Evolutionary conservation across 106 monocot genomes (phyloP).

Genomic region (Posidonia australis): DNA sequence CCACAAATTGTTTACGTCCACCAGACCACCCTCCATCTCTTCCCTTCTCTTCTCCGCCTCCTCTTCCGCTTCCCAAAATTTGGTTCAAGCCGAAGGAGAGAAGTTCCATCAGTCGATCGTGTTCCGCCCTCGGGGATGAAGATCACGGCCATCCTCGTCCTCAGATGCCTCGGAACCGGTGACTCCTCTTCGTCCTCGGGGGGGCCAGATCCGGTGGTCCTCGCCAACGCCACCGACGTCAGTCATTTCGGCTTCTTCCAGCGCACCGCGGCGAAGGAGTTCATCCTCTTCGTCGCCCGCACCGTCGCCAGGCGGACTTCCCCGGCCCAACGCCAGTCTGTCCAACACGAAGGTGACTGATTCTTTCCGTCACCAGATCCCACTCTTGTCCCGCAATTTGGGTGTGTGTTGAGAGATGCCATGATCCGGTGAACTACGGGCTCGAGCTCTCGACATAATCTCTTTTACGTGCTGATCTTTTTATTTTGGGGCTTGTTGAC

Average conservation of each 20-base stretch:
- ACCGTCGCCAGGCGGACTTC: constrained; percentile 59
- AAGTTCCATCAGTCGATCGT: too few species aligned
- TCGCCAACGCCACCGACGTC: constrained; percentile 83
- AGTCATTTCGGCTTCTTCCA: constrained; percentile 93
- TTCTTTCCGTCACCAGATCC: background rate
- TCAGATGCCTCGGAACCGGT: constrained; percentile 21
- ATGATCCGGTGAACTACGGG: too few species aligned
- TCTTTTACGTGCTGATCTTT: too few species aligned
- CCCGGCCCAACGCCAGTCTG: constrained; percentile 65
- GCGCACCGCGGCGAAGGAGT: constrained; percentile 48
- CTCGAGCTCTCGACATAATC: too few species aligned
- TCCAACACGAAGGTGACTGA: constrained; percentile 66
- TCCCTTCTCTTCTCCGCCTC: too few species aligned
- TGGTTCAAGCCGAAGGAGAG: too few species aligned
- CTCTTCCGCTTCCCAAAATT: too few species aligned
- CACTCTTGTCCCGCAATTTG: background rate
- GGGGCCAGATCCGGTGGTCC: constrained; percentile 37
- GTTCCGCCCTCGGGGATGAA: constrained; percentile 1
- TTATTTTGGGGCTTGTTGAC: too few species aligned
- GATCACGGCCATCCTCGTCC: constrained; percentile 68
- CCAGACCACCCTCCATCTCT: too few species aligned
- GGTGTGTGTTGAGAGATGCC: too few species aligned
- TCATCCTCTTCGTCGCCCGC: constrained; percentile 64
- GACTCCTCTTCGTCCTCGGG: constrained; percentile 29
- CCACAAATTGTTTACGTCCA: too few species aligned